These are phyloP conservation scores for Mayamaea pseudoterrestris DNA, from an alignment of 108 stramenopile genomes.

Conservation along the genomic window DNA sequence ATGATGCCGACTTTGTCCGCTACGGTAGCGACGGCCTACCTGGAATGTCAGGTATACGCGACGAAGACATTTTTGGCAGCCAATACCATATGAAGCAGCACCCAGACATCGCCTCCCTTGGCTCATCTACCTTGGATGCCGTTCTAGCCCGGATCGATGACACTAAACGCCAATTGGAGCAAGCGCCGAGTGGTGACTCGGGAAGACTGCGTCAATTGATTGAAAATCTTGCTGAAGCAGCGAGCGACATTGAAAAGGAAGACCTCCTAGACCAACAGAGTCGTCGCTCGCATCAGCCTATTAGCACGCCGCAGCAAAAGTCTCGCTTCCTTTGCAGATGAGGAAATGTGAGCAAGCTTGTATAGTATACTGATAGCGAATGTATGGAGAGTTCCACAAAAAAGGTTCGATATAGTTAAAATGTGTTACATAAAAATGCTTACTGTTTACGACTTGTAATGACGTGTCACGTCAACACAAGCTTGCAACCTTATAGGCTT, in stretches of 20 bases:
- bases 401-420: neutral
- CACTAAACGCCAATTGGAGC: slow-evolving; percentile 19
- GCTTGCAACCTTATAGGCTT: too few species aligned
- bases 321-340: too few species aligned
- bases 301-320: too few species aligned
- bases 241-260: slow-evolving; percentile 13
- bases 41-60: neutral
- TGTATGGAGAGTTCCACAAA: slow-evolving; percentile 1
- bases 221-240: slow-evolving; percentile 29
- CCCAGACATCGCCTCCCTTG: slow-evolving; percentile 15
- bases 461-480: too few species aligned
- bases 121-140: slow-evolving; percentile 33
- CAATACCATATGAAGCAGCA: neutral
- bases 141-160: slow-evolving; percentile 29
- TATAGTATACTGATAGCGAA: too few species aligned
- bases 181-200: slow-evolving; percentile 13
- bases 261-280: too few species aligned
- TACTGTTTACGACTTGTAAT: too few species aligned
- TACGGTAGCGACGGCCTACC: too few species aligned
- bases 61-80: neutral
- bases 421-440: too few species aligned
- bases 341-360: too few species aligned
- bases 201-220: slow-evolving; percentile 19
- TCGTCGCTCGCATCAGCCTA: too few species aligned
- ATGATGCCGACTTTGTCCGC: too few species aligned